Evolutionary conservation across 2,329 filamentous ascomycete genomes (phyloP), one percentile per base, ranked within the genome.

Genomic region (Epichloe uncinata): DNA sequence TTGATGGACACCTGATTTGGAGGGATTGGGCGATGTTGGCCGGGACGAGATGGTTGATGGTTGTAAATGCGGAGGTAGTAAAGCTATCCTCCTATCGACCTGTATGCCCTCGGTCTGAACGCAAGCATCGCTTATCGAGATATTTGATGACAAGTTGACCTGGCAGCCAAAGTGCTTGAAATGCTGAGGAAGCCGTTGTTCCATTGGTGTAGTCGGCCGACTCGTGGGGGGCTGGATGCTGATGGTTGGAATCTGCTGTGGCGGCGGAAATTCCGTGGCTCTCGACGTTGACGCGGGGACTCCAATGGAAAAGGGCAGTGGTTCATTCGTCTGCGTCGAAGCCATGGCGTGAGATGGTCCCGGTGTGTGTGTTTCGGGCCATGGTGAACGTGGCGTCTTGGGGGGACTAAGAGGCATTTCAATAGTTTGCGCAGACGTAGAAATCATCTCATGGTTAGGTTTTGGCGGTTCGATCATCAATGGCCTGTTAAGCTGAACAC

Each of bases 51-150:
- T 85, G 16, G 82, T 74, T 1, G 87, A 91, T 0, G 89, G 88
- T 50, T 89, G 81, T 35, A 95, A 74, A 61, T 93, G 85, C 2
- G 80, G 71, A 13, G 88, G 87, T 26, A 95, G 73, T 56, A 81
- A 82, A 53, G 84, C 79, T 42, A 87, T 70, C 53, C 89, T 79
- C 68, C 81, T 79, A 61, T 95, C 90, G 5, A 94, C 79, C 50
- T 87, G 79, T 51, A 97, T 96, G 52, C 87, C 86, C 57, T 97
- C 90, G 0, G 93, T 98, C 70, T 98, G 93, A 51, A 90, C 69
- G 3, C 64, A 62, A 11, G 62, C 75, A 2, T 68, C 63, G 2
- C 43, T 51, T 3, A 57, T 63, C 3, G 54, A 52, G 16, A 53
- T 52, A 2, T 57, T 47, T 12, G 55, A 53, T 1, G 62, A 54